Percentiles rank a stretch among this genome's conserved stretches.
These are phyloP conservation scores for Penicillium lagena DNA, from an alignment of 495 filamentous ascomycete genomes.

Conservation along the genomic window DNA sequence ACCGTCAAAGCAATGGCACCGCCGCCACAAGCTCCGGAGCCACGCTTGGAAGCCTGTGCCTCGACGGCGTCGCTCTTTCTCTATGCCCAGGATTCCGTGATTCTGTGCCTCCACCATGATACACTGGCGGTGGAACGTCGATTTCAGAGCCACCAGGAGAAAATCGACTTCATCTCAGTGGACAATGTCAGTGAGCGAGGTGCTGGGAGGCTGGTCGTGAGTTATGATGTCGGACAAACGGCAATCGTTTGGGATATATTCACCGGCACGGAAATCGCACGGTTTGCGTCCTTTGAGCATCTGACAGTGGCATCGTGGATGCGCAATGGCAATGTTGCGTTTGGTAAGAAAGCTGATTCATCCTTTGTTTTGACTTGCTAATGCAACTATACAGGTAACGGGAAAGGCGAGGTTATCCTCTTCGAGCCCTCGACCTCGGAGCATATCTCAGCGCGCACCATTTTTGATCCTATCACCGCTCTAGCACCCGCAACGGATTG, in stretches of 20 bases:
- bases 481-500: slow-evolving; percentile 89
- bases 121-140: slow-evolving; percentile 82
- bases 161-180: slow-evolving; percentile 74
- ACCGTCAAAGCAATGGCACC: slow-evolving; percentile 34
- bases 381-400: slow-evolving; percentile 54
- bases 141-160: slow-evolving; percentile 78
- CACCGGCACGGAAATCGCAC: slow-evolving; percentile 82
- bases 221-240: slow-evolving; percentile 85
- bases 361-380: neutral
- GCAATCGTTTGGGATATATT: slow-evolving; percentile 96
- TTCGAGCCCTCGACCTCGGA: slow-evolving; percentile 93
- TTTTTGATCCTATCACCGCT: slow-evolving; percentile 89
- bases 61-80: slow-evolving; percentile 84
- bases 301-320: slow-evolving; percentile 88
- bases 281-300: slow-evolving; percentile 85
- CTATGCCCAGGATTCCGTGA: slow-evolving; percentile 70
- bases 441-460: slow-evolving; percentile 85
- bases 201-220: slow-evolving; percentile 79
- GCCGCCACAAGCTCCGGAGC: slow-evolving; percentile 40
- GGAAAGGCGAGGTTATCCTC: slow-evolving; percentile 86
- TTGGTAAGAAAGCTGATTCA: slow-evolving; percentile 55
- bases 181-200: slow-evolving; percentile 91
- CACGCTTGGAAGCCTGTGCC: slow-evolving; percentile 74
- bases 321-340: slow-evolving; percentile 94
- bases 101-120: slow-evolving; percentile 85